Evolutionary conservation across 2,329 filamentous ascomycete species (phyloP), one percentile per base, ranked within the genome.

Genomic region (Rugonectria rugulosa): DNA sequence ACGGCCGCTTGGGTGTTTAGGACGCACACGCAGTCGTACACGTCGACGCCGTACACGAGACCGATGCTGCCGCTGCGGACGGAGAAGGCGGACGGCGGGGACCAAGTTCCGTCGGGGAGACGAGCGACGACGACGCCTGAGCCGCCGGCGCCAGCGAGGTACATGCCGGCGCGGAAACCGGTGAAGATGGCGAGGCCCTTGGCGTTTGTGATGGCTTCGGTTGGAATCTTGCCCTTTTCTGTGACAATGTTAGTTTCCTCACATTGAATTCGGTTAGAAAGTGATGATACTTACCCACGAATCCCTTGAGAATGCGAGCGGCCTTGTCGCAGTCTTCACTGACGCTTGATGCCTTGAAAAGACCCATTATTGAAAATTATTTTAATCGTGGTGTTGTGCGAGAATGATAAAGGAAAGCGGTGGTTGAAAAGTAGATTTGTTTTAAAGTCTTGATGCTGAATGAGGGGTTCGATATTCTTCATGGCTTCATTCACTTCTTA

Each of bases 1-100:
- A 91, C 73, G 2, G 88, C 88, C 48, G 84, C 79, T 23, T 82
- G 79, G 0, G 84, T 87, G 70, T 90, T 90, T 67, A 91, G 88
- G 21, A 91, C 84, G 20, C 89, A 83, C 21, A 92, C 88, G 64
- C 88, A 90, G 68, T 91, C 88, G 74, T 91, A 91, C 15, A 91
- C 88, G 70, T 92, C 88, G 5, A 91, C 81, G 4, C 88, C 89
- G 4, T 86, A 82, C 41, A 91, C 78, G 66, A 91, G 88, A 0
- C 88, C 88, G 5, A 90, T 78, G 8, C 86, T 86, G 2, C 87
- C 82, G 0, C 88, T 90, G 67, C 90, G 88, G 26, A 90, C 80
- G 70, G 90, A 79, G 67, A 92, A 89, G 23, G 88, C 88, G 0
- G 86, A 88, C 0, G 88, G 88, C 4, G 88, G 85, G 49, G 85